Conservation (phyloP, 2,329 filamentous ascomycete species). For the Mycogone perniciosa region DNA sequence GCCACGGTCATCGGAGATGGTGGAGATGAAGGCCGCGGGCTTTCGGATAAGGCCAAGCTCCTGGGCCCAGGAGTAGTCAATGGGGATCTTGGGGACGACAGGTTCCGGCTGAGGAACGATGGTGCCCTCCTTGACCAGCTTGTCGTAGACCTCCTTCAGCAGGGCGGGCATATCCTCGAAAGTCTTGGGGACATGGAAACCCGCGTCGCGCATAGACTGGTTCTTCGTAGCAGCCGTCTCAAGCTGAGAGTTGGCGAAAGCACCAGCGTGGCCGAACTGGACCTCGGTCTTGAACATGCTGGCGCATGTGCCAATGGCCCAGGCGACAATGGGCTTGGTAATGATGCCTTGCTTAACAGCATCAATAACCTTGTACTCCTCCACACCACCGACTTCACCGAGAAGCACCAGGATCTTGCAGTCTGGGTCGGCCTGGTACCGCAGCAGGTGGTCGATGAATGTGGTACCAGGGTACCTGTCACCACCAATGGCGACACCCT, state of each 20-base stretch:
- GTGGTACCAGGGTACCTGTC: slow-evolving; percentile 98
- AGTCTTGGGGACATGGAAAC: slow-evolving; percentile 88
- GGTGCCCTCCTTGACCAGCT: slow-evolving; percentile 75
- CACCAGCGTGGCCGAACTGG: slow-evolving; percentile 97
- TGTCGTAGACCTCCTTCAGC: slow-evolving; percentile 78
- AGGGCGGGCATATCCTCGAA: slow-evolving; percentile 87
- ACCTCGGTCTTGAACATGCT: slow-evolving; percentile 99
- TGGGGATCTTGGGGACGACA: slow-evolving; percentile 94
- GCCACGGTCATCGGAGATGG: slow-evolving; percentile 98
- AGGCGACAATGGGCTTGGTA: slow-evolving; percentile 97
- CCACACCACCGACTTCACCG: slow-evolving; percentile 97
- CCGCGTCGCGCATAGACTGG: slow-evolving; percentile 90
- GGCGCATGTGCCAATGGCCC: slow-evolving; percentile 98
- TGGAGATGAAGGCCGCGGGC: slow-evolving; percentile 98
- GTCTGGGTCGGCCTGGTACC: slow-evolving; percentile 92
- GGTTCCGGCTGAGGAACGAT: slow-evolving; percentile 86
- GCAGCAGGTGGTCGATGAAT: slow-evolving; percentile 96
- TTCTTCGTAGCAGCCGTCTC: slow-evolving; percentile 97
- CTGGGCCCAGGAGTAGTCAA: slow-evolving; percentile 99
- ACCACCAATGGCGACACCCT: slow-evolving; percentile 98
- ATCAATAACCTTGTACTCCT: slow-evolving; percentile 99
- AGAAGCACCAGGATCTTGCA: slow-evolving; percentile 97
- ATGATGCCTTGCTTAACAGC: slow-evolving; percentile 91
- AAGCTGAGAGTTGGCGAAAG: slow-evolving; percentile 98
- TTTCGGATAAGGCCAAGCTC: slow-evolving; percentile 99